Evolutionary conservation across 1,139 yeast genomes (phyloP).

Genomic region (Yamadazyma taylorii): DNA sequence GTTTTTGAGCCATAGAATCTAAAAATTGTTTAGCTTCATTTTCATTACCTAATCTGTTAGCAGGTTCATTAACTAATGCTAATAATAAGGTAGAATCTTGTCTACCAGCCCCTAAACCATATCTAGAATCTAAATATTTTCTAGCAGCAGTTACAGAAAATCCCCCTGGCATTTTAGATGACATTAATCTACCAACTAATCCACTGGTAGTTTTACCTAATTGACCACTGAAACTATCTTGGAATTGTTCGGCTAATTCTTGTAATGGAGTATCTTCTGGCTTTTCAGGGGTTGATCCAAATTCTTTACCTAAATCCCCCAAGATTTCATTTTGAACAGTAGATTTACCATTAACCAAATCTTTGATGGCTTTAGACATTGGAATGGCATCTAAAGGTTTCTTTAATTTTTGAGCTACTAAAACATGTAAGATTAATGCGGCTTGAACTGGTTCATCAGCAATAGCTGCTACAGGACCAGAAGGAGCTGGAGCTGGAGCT

Average conservation of each 20-base stretch:
- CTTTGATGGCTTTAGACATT: conserved; percentile 90
- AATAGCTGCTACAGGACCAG: conserved; percentile 78
- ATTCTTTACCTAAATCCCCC: conserved; percentile 97
- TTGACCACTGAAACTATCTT: conserved; percentile 82
- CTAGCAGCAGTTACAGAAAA: conserved; percentile 89
- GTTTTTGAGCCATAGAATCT: conserved; percentile 78
- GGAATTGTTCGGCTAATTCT: conserved; percentile 94
- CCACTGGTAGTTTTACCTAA: conserved; percentile 93
- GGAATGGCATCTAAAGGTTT: conserved; percentile 85
- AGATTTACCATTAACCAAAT: conserved; percentile 96
- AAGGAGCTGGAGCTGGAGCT: conserved; percentile 57
- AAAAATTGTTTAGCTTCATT: conserved; percentile 87
- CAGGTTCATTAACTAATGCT: conserved; percentile 89
- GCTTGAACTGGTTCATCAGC: conserved; percentile 93
- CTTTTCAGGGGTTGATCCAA: conserved; percentile 96
- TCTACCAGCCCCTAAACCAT: conserved; percentile 91
- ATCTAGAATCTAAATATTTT: conserved; percentile 84
- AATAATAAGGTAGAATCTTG: conserved; percentile 85
- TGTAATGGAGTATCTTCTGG: conserved; percentile 97
- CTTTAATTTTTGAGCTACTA: conserved; percentile 95
- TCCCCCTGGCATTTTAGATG: conserved; percentile 99
- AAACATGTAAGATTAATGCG: conserved; percentile 73
- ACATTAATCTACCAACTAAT: conserved; percentile 83
- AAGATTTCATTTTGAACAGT: conserved; percentile 97
- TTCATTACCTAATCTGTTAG: conserved; percentile 81